Base-by-base conservation (phyloP, 441 rosid genomes). In the Gossypium laxum region DNA sequence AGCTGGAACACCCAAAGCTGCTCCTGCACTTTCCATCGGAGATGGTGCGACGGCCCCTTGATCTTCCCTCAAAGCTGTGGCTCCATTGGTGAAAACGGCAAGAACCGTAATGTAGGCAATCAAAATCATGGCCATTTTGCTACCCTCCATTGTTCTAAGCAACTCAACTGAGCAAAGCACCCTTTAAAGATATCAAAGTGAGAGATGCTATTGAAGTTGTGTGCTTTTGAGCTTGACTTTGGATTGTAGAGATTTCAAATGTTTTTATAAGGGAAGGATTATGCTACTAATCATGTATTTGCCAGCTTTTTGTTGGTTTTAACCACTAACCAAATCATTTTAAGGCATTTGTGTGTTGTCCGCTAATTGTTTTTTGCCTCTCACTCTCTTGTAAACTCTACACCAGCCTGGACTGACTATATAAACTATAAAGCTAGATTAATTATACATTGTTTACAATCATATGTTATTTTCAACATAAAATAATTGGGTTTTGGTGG, bases 261-360 rank as follows among this genome's bases (percentile, higher is more conserved):
- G 72, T 52, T 50, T 67, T 54, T 67, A 50, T 65, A 74, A 7
- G 24, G 28, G 41, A 54, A 45, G 0, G 26, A 8, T 67, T 26
- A 14, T 11, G 67, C 43, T 15, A 41, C 63, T 55, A 61, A 78
- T 45, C 32, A 61, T 61, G 72, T 17, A 60, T 58, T 60, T 76
- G 47, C 71, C 79, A 81, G 56, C 78, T 63, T 64, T 18, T 62
- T 74, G 74, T 58, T 76, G 75, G 77, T 68, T 69, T 71, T 76
- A 76, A 70, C 79, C 63, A 47, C 80, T 5, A 73, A 51, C 74
- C 74, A 17, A 78, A 78, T 76, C 73, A 76, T 74, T 81, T 50
- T 41, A 58, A 52, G 69, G 50, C 45, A 58, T 48, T 48, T 48
- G 22, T 61, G 47, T 21, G 74, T 51, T 71, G 76, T 51, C 72